Base-by-base conservation (phyloP, 169 alveolate species). In the Eimeria sp. region DNA sequence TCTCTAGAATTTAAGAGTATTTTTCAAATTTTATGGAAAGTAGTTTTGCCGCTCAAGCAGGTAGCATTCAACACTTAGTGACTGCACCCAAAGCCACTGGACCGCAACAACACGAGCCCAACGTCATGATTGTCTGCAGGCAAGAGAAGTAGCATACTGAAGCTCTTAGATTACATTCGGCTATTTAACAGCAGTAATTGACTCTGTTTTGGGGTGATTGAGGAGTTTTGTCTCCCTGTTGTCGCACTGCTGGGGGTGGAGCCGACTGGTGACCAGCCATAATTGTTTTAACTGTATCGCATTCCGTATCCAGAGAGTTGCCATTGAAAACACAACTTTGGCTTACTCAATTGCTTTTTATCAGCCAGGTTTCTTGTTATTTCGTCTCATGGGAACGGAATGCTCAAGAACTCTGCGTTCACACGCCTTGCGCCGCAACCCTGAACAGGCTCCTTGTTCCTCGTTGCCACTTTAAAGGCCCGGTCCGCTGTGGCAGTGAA, bases 191-290 rank as follows among this genome's bases (percentile, higher is more conserved):
- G 4, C 61, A 47, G 4, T 20, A 49, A 25, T 51, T 78, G 88
- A 78, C 67, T 78, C 45, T 45, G 61, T 47, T 78, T 78, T 78
- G 88, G 49, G 49, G 88, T 78, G 88, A 47, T 45, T 78, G 88
- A 47, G 65, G 70, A 22, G 88, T 78, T 51, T 78, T 45, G 27
- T 63, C 88, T 78, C 65, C 88, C 70, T 4, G 88, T 49, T 49
- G 88, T 45, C 88, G 67, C 65, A 51, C 88, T 51, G 65, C 57
- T 43, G 76, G 61, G 93, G 83, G 75, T 87, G 93, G 93, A 61
- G 93, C 93, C 76, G 34, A 34, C 80, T 58, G 92, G 93, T 87
- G 93, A 87, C 80, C 93, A 58, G 78, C 34, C 34, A 57, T 14
- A 87, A 43, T 43, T 63, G 93, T 87, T 87, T 87, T 4, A 87